These are phyloP conservation scores for Candida pseudofarinosa DNA, from an alignment of 805 yeast genomes.

Conservation along the genomic window DNA sequence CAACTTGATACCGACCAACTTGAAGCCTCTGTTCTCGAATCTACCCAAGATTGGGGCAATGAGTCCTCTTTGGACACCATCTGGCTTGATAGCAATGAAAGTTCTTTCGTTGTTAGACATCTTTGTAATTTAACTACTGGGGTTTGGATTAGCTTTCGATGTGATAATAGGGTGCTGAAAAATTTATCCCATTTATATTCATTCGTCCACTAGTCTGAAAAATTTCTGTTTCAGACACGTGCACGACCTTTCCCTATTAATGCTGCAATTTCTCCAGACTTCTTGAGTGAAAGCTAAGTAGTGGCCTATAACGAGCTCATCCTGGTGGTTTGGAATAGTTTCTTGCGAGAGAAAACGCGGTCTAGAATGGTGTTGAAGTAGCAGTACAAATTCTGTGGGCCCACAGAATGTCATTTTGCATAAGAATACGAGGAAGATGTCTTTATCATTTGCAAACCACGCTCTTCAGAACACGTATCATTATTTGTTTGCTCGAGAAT, in stretches of 20 bases:
- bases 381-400: too few species aligned
- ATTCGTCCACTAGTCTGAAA: slow-evolving; percentile 6
- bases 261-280: not conserved
- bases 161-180: not conserved
- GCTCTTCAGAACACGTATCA: too few species aligned
- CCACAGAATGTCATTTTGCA: too few species aligned
- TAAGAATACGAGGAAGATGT: too few species aligned
- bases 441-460: too few species aligned
- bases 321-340: too few species aligned
- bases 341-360: too few species aligned
- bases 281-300: too few species aligned
- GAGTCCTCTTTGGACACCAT: slow-evolving; percentile 99
- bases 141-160: not conserved
- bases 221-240: slow-evolving; percentile 1
- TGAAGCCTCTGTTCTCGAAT: slow-evolving; percentile 97
- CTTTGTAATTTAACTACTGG: slow-evolving; percentile 6
- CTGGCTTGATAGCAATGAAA: slow-evolving; percentile 94
- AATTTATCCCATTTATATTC: slow-evolving; percentile 2
- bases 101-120: slow-evolving; percentile 79
- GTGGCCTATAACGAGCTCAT: too few species aligned
- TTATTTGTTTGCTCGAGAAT: too few species aligned
- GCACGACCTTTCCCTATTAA: not conserved
- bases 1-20: slow-evolving; percentile 93
- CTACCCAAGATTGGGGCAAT: slow-evolving; percentile 84
- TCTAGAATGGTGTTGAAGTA: too few species aligned